These are phyloP conservation scores for Leccinum variicolor DNA, from an alignment of 768 basidiomycete genomes.

Conservation along the genomic window DNA sequence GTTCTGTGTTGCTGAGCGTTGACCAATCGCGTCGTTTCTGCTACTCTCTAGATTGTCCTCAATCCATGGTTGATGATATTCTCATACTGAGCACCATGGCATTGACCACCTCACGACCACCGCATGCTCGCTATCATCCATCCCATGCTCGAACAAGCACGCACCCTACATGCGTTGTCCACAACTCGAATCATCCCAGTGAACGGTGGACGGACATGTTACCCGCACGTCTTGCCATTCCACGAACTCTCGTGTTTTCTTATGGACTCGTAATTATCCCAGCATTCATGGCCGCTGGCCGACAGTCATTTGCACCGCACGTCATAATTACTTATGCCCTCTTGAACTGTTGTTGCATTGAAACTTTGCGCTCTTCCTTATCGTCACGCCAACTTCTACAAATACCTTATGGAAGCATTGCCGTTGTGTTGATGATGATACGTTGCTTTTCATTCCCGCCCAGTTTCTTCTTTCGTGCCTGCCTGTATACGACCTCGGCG, in stretches of 20 bases:
- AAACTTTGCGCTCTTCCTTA: not conserved
- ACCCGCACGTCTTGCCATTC: not conserved
- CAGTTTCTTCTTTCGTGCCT: not conserved
- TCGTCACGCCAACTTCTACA: not conserved
- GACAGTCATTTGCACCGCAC: not conserved
- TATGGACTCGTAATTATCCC: conserved; percentile 14
- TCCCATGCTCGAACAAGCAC: not conserved
- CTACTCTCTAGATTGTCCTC: conserved; percentile 57
- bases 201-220: conserved; percentile 12
- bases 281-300: conserved; percentile 2
- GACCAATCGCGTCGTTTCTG: conserved; percentile 7
- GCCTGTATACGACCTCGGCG: not conserved
- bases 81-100: conserved; percentile 40
- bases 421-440: not conserved
- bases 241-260: not conserved
- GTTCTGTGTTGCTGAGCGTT: conserved; percentile 5
- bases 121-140: conserved; percentile 10
- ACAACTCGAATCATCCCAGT: not conserved
- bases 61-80: conserved; percentile 92
- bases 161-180: not conserved
- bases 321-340: conserved; percentile 4
- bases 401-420: not conserved
- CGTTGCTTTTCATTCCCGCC: conserved; percentile 19
- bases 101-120: conserved; percentile 5
- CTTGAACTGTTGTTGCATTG: conserved; percentile 11